Evolutionary conservation across 495 filamentous ascomycete species (phyloP).

Genomic region (Daldinia decipiens): DNA sequence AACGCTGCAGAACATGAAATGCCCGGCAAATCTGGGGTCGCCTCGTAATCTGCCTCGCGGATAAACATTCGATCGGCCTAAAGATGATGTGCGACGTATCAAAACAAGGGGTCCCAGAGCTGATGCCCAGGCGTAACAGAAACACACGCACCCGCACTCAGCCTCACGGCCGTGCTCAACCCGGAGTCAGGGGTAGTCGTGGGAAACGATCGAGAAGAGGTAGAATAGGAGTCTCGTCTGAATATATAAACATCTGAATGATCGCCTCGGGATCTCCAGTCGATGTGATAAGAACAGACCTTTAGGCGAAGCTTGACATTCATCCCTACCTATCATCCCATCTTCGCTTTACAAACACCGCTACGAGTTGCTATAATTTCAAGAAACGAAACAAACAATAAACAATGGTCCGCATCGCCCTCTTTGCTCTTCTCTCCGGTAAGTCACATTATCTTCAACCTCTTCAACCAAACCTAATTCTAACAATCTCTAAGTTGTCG

Average conservation of each 20-base stretch:
- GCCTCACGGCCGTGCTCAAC: constrained; percentile 37
- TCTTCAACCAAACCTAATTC: not conserved
- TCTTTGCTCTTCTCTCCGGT: constrained; percentile 49
- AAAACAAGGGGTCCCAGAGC: constrained; percentile 33
- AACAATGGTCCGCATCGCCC: constrained; percentile 50
- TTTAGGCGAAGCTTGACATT: constrained; percentile 14
- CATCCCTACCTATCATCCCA: constrained; percentile 18
- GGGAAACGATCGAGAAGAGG: constrained; percentile 11
- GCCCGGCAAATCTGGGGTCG: not conserved
- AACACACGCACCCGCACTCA: constrained; percentile 23
- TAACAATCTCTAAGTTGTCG: constrained; percentile 17
- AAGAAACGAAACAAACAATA: constrained; percentile 11
- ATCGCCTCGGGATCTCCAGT: constrained; percentile 34
- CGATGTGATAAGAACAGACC: constrained; percentile 21
- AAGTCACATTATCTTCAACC: constrained; percentile 20
- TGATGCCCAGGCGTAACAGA: constrained; percentile 43
- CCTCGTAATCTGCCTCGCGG: not conserved
- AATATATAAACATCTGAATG: constrained; percentile 38
- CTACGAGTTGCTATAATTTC: constrained; percentile 8
- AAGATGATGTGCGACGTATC: constrained; percentile 37
- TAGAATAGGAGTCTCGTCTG: not conserved
- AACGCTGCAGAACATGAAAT: not conserved
- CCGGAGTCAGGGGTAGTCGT: constrained; percentile 26
- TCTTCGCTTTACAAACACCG: constrained; percentile 12
- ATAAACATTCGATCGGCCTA: constrained; percentile 11